Percentiles rank a stretch among this genome's conserved stretches.
Conservation (phyloP, 495 filamentous ascomycete species). For the Lophium mytilinum region DNA sequence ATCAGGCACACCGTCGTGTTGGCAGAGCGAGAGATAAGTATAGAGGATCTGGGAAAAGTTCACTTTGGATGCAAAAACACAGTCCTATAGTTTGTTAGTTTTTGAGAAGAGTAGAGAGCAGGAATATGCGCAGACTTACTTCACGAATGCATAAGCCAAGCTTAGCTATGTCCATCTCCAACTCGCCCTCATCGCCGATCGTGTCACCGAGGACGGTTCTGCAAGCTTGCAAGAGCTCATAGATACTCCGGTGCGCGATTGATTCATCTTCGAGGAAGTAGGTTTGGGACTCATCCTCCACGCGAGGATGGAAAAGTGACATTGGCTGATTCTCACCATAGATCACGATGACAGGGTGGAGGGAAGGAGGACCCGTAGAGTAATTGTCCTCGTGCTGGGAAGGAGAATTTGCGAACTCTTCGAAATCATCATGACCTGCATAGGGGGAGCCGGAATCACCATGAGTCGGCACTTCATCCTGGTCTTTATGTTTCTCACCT, state of each 20-base stretch:
- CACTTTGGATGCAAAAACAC: background rate
- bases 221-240: constrained; percentile 54
- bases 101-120: background rate
- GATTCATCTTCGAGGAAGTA: constrained; percentile 67
- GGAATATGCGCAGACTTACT: constrained; percentile 39
- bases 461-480: no score
- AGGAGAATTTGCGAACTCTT: background rate
- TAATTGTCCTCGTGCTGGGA: background rate
- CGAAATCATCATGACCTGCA: no score
- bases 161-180: constrained; percentile 58
- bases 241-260: constrained; percentile 49
- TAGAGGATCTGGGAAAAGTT: constrained; percentile 41
- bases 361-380: background rate
- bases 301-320: constrained; percentile 58
- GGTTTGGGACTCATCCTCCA: constrained; percentile 38
- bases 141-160: constrained; percentile 65
- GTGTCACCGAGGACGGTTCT: constrained; percentile 60
- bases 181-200: constrained; percentile 56
- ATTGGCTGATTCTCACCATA: constrained; percentile 59
- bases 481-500: no score
- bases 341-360: constrained; percentile 45
- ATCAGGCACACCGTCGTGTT: constrained; percentile 50
- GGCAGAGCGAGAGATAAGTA: constrained; percentile 48
- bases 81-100: background rate
- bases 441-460: no score